Base-by-base conservation (phyloP, 257 asterid genomes). In the Phtheirospermum japonicum region DNA sequence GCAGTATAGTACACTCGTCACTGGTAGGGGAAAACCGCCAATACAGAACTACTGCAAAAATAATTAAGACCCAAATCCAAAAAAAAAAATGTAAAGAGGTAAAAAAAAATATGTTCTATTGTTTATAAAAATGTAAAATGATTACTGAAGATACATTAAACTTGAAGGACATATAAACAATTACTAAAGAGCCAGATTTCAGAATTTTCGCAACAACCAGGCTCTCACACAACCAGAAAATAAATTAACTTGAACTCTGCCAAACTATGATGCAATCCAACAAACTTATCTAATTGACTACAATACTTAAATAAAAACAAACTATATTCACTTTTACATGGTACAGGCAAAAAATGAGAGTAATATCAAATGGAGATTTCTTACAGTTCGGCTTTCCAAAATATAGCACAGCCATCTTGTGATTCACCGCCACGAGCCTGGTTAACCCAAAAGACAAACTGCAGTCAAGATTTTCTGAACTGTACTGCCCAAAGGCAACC, bases 401-500 rank as follows among this genome's bases (percentile, higher is more conserved):
- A 87, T 69, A 85, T 76, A 13, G 95, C 88, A 66, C 97, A 90
- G 9, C 97, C 97, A 80, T 90, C 97, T 61, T 57, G 70, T 18
- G 89, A 70, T 59, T 85, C 97, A 64, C 94, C 95, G 28, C 83
- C 75, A 70, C 97, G 95, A 66, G 82, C 80, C 97, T 90, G 34
- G 62, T 33, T 60, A 73, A 69, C 49, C 68, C 51, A 77, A 61
- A 23, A 58, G 34, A 71, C 52, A 17, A 61, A 58, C 53, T 69
- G 59, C 33, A 61, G 56, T 75, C 65, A 75, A 57, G 33, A 43
- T 76, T 40, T 52, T 16, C 31, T 70, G 64, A 56, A 59, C 23
- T 19, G 28, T 23, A 58, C 51, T 52, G 61, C 42, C 14, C 56
- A 71, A 36, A 17, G 51, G 48, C 43, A 69, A 45, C 36, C n/a